phyloP scores from a whole-genome alignment of 441 rosid species.

The Mallotus repandus region DNA sequence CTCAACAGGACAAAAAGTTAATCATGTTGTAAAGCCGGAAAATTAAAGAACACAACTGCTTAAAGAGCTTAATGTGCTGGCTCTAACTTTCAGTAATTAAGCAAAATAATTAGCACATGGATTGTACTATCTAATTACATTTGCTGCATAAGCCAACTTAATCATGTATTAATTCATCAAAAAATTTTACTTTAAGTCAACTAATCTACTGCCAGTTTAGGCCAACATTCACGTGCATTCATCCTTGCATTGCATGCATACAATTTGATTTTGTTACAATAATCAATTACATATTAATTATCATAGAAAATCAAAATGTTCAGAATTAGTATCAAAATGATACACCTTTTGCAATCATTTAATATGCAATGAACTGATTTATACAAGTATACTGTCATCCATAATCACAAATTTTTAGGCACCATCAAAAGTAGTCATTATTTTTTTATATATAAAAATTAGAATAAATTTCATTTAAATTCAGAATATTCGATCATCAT shows the following conservation, averaged over 20 bases:
- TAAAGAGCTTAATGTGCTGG: conserved; percentile 11
- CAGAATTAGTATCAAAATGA: no score
- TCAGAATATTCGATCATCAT: no score
- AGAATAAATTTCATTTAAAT: no score
- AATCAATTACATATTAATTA: neutral
- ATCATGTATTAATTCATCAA: neutral
- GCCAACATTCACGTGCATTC: conserved; percentile 50
- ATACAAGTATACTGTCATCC: no score
- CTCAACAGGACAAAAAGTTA: neutral
- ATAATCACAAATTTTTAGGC: no score
- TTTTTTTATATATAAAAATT: no score
- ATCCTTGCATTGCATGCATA: conserved; percentile 38
- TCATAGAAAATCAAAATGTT: no score
- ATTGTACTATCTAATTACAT: neutral
- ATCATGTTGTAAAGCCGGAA: neutral
- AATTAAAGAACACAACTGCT: neutral
- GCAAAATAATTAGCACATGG: conserved; percentile 4
- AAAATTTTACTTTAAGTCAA: conserved; percentile 28
- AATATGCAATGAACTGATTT: no score
- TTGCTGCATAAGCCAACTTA: conserved; percentile 3
- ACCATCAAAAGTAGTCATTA: no score
- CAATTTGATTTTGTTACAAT: conserved; percentile 6
- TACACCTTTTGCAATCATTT: no score
- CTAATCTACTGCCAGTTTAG: conserved; percentile 28
- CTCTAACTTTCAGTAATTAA: neutral